phyloP scores from a whole-genome alignment of 768 basidiomycete species.

The Leccinum aurantiacum region DNA sequence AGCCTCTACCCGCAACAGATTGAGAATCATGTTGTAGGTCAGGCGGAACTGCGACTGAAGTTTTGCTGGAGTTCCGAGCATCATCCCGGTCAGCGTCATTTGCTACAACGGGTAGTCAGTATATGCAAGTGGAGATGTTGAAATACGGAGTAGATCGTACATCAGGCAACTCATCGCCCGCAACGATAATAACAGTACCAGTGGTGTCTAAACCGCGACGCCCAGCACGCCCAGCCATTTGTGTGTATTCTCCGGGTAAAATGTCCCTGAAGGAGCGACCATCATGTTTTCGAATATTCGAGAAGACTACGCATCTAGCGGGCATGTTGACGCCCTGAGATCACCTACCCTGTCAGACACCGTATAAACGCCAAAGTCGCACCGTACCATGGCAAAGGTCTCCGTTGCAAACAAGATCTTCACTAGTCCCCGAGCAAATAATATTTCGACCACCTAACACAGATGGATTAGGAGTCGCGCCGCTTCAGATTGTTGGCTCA shows the following conservation, averaged over 20 bases:
- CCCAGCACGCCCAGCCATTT: slow-evolving; percentile 98
- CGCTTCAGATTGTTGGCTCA: slow-evolving; percentile 30
- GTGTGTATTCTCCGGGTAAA: slow-evolving; percentile 91
- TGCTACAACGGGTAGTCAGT: slow-evolving; percentile 45
- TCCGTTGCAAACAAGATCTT: slow-evolving; percentile 98
- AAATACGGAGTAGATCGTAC: slow-evolving; percentile 41
- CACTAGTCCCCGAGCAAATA: slow-evolving; percentile 93
- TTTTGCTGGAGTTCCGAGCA: slow-evolving; percentile 90
- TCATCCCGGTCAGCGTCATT: slow-evolving; percentile 78
- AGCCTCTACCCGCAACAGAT: slow-evolving; percentile 93
- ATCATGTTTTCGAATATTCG: slow-evolving; percentile 92
- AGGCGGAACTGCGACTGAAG: slow-evolving; percentile 94
- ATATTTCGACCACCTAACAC: slow-evolving; percentile 84
- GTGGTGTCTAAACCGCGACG: slow-evolving; percentile 93
- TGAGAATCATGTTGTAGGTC: slow-evolving; percentile 99
- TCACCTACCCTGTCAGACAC: slow-evolving; percentile 11
- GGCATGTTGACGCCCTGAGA: slow-evolving; percentile 98
- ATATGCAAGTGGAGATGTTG: neutral
- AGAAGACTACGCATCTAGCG: slow-evolving; percentile 95
- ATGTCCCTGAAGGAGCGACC: slow-evolving; percentile 90
- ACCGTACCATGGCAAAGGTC: slow-evolving; percentile 93
- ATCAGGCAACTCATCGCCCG: slow-evolving; percentile 83
- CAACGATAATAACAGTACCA: slow-evolving; percentile 91
- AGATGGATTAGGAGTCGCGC: slow-evolving; percentile 11
- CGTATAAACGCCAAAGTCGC: neutral